Evolutionary conservation across 352 stramenopile genomes (phyloP).

Genomic region (Globisporangium splendens): DNA sequence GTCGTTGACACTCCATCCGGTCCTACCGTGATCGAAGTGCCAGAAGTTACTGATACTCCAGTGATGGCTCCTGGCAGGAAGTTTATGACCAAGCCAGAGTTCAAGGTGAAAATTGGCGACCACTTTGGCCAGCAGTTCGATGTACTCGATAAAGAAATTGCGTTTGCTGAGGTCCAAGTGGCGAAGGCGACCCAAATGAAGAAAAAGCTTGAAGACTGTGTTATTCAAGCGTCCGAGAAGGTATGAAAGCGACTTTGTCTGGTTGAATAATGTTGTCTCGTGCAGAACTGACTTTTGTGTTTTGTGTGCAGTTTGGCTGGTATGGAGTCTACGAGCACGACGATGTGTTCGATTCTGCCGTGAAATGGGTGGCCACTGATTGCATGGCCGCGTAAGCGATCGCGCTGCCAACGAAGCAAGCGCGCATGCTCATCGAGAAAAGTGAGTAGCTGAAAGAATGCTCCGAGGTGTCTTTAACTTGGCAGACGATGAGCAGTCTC

Average conservation of each 20-base stretch:
- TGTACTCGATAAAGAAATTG: slow-evolving; percentile 6
- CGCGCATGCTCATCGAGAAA: not conserved
- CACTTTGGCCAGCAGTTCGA: slow-evolving; percentile 13
- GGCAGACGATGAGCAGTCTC: too few species aligned
- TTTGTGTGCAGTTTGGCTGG: slow-evolving; percentile 19
- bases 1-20: slow-evolving; percentile 8
- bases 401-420: not conserved
- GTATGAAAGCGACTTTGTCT: slow-evolving; percentile 8
- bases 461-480: too few species aligned
- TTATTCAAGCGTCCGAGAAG: slow-evolving; percentile 19
- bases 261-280: not conserved
- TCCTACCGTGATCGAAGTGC: slow-evolving; percentile 2
- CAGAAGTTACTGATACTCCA: not conserved
- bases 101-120: slow-evolving; percentile 17
- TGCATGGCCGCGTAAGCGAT: slow-evolving; percentile 17
- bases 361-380: slow-evolving; percentile 21
- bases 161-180: slow-evolving; percentile 7
- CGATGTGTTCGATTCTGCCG: slow-evolving; percentile 19
- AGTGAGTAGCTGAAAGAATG: too few species aligned
- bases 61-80: not conserved
- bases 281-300: slow-evolving; percentile 2
- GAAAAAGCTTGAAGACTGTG: slow-evolving; percentile 18
- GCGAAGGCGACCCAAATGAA: slow-evolving; percentile 16
- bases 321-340: slow-evolving; percentile 21
- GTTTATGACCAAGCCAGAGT: slow-evolving; percentile 20